phyloP scores from a whole-genome alignment of 768 basidiomycete genomes.

The Pholiota molesta region DNA sequence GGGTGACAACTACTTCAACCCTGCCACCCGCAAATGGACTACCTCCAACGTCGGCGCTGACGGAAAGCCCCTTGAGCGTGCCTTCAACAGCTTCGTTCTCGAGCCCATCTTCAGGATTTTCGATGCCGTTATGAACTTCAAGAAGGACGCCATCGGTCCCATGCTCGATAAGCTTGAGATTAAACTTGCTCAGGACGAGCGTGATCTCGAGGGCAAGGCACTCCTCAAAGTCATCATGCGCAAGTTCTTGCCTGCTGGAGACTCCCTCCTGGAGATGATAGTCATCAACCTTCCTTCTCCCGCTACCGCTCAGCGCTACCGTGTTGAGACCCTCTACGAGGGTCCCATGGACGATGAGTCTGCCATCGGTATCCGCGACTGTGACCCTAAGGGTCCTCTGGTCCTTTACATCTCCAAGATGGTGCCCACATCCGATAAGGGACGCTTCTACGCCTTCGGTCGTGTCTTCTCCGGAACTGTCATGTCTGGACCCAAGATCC shows the following conservation, averaged over 20 bases:
- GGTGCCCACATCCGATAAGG: slow-evolving; percentile 99
- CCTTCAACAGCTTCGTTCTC: slow-evolving; percentile 97
- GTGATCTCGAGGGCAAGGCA: slow-evolving; percentile 92
- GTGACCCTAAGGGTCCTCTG: slow-evolving; percentile 94
- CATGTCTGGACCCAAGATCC: slow-evolving; percentile 95
- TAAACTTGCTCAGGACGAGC: slow-evolving; percentile 85
- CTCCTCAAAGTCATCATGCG: slow-evolving; percentile 98
- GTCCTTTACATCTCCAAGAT: slow-evolving; percentile 99
- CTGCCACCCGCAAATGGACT: slow-evolving; percentile 94
- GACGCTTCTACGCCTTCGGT: slow-evolving; percentile 99
- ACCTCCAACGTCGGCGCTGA: slow-evolving; percentile 74
- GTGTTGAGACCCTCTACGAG: slow-evolving; percentile 99
- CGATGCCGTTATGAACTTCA: slow-evolving; percentile 99
- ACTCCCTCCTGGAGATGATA: slow-evolving; percentile 99
- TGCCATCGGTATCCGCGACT: slow-evolving; percentile 97
- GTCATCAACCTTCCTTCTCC: slow-evolving; percentile 99
- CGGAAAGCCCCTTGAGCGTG: slow-evolving; percentile 94
- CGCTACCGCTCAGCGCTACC: slow-evolving; percentile 95
- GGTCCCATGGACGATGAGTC: slow-evolving; percentile 99
- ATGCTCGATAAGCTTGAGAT: slow-evolving; percentile 98
- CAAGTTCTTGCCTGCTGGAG: slow-evolving; percentile 99
- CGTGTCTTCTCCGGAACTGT: slow-evolving; percentile 99
- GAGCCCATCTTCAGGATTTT: slow-evolving; percentile 99
- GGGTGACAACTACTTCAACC: slow-evolving; percentile 99
- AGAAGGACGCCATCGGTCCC: slow-evolving; percentile 81